Conservation (phyloP, 495 filamentous ascomycete genomes). For the Physcia stellaris region DNA sequence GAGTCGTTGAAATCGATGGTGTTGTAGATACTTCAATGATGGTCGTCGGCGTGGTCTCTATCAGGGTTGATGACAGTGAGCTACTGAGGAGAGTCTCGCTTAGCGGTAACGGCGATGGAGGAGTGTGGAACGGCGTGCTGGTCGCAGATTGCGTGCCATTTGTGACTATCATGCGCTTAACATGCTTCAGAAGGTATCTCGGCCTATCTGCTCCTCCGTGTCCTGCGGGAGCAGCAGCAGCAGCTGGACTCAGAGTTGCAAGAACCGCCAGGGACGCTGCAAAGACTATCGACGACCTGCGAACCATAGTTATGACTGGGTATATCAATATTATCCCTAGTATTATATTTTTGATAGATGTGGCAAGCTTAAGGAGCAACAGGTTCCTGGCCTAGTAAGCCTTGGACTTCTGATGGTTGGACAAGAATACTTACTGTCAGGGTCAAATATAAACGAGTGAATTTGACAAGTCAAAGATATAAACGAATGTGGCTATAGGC, state of each 20-base stretch:
- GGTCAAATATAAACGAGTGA: constrained; percentile 42
- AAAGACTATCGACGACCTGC: constrained; percentile 33
- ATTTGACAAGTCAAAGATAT: constrained; percentile 42
- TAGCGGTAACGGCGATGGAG: too few relatives aligned
- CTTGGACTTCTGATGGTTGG: constrained; percentile 6
- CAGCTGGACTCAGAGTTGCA: constrained; percentile 32
- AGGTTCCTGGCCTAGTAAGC: constrained; percentile 12
- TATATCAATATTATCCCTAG: background rate
- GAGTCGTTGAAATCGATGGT: constrained; percentile 5
- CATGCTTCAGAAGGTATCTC: constrained; percentile 43
- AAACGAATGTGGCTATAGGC: constrained; percentile 37
- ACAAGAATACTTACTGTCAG: constrained; percentile 35
- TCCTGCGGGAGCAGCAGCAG: constrained; percentile 15
- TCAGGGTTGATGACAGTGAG: too few relatives aligned
- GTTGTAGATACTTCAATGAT: constrained; percentile 5
- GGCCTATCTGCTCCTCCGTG: constrained; percentile 24
- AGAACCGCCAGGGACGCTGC: constrained; percentile 35
- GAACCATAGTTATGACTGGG: constrained; percentile 19
- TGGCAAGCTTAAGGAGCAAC: constrained; percentile 13
- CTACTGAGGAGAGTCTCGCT: too few relatives aligned
- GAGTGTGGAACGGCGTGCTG: too few relatives aligned
- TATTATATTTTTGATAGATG: background rate
- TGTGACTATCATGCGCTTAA: too few relatives aligned
- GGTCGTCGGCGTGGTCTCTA: background rate
- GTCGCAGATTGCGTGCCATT: too few relatives aligned